Evolutionary conservation across 352 stramenopile species (phyloP).

Genomic region (Globisporangium apiculatum): DNA sequence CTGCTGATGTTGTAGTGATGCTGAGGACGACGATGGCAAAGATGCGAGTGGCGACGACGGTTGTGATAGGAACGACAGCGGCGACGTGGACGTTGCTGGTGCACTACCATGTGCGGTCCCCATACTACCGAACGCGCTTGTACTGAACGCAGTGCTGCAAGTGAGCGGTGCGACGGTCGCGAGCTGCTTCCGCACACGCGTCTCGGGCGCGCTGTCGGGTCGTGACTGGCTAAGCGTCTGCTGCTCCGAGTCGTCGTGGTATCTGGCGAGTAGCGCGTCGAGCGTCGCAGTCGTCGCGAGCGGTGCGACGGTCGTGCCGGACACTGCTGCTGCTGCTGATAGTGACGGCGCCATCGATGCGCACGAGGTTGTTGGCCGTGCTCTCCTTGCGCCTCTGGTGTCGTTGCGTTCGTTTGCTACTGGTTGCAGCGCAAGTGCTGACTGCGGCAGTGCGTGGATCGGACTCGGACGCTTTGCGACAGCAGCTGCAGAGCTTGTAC

Average conservation of each 20-base stretch:
- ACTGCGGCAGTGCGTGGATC: not conserved
- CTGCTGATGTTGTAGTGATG: not conserved
- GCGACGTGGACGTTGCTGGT: conserved; percentile 5
- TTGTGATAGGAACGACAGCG: conserved; percentile 1
- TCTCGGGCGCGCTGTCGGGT: conserved; percentile 2
- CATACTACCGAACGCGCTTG: not conserved
- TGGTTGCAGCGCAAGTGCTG: not conserved
- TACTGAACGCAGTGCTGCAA: not conserved
- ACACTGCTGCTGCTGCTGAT: not conserved
- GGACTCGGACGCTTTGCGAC: not conserved
- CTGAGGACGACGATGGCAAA: too few relatives aligned
- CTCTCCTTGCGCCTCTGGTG: not conserved
- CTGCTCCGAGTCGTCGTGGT: conserved; percentile 3
- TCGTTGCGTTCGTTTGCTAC: not conserved
- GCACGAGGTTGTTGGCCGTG: not conserved
- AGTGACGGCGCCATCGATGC: not conserved
- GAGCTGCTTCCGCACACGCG: conserved; percentile 6
- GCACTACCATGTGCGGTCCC: not conserved
- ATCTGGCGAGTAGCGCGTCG: conserved; percentile 23
- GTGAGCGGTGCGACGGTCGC: not conserved
- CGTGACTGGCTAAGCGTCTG: conserved; percentile 3
- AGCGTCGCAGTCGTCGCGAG: conserved; percentile 26
- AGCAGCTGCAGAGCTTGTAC: not conserved
- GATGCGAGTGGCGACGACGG: too few relatives aligned
- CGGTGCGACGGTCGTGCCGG: not conserved